Conservation (phyloP, 2,329 filamentous ascomycete genomes). For the Acephala macrosclerotiorum region DNA sequence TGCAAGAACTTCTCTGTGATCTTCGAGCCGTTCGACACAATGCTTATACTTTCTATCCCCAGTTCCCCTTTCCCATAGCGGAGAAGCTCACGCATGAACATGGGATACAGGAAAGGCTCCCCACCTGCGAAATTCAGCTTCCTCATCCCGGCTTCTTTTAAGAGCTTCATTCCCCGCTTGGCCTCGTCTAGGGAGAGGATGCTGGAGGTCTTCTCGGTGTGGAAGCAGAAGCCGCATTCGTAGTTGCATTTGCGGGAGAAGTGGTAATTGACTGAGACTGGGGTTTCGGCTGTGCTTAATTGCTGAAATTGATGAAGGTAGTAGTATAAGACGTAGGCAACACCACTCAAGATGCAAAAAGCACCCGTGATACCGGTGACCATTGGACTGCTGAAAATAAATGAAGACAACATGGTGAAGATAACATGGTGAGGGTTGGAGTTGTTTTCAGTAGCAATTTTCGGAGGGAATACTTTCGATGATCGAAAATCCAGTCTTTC, state of each 20-base stretch:
- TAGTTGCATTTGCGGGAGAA: not conserved
- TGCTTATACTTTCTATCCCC: conserved; percentile 57
- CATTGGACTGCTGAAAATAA: no score
- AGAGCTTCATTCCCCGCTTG: not conserved
- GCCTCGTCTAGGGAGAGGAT: not conserved
- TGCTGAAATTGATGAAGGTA: not conserved
- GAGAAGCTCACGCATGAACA: conserved; percentile 51
- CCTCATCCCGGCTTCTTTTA: conserved; percentile 55
- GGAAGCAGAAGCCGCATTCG: conserved; percentile 3
- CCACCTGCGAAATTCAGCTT: conserved; percentile 64
- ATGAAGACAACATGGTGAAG: no score
- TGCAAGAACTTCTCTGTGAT: conserved; percentile 53
- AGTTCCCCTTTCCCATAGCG: conserved; percentile 57
- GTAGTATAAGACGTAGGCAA: not conserved
- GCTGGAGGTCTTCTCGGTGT: not conserved
- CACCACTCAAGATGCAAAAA: not conserved
- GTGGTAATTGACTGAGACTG: not conserved
- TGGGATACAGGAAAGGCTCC: conserved; percentile 59
- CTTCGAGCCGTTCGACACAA: conserved; percentile 61
- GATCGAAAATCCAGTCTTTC: no score
- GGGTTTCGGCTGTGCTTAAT: no score
- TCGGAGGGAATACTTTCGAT: no score
- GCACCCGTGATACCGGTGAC: no score
- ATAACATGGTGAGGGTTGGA: no score
- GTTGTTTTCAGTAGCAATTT: no score